Percentiles rank a stretch among this genome's conserved stretches.
Evolutionary conservation across 176 grass and related monocot species (phyloP).

Genomic region (Carex cristatella): DNA sequence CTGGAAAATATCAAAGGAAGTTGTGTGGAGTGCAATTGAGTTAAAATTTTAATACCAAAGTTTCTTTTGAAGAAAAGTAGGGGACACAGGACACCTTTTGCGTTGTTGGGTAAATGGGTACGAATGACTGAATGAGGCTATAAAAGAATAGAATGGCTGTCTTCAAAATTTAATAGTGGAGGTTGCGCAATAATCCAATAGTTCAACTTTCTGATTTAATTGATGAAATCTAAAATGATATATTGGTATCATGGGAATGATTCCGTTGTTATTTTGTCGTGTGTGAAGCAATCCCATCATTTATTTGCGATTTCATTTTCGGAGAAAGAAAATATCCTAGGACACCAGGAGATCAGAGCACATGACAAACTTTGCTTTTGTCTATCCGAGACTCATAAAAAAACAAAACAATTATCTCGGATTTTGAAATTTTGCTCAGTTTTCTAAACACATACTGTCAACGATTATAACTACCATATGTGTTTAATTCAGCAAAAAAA

Average conservation of each 20-base stretch:
- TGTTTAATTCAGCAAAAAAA: not conserved
- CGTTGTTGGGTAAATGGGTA: not conserved
- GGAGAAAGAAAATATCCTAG: not conserved
- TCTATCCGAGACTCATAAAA: not conserved
- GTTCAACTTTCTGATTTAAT: not conserved
- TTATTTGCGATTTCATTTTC: not conserved
- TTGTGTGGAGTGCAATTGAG: not conserved
- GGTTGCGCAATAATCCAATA: slow-evolving; percentile 7
- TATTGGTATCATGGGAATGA: not conserved
- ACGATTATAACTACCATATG: not conserved
- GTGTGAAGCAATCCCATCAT: not conserved
- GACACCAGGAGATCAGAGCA: not conserved
- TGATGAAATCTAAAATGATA: not conserved
- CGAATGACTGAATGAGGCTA: not conserved
- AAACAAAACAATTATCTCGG: not conserved
- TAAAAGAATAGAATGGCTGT: not conserved
- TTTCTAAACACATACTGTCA: not conserved
- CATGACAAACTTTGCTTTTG: not conserved
- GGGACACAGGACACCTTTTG: not conserved
- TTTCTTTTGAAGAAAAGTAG: not conserved
- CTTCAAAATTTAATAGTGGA: not conserved
- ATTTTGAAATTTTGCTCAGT: not conserved
- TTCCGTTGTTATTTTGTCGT: slow-evolving; percentile 2
- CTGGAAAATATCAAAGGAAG: not conserved
- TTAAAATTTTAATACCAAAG: not conserved